A percentile compares a stretch with the other conserved stretches of the same genome.
Evolutionary conservation across 345 rosid species (phyloP).

Genomic region (Populus pruinosa): DNA sequence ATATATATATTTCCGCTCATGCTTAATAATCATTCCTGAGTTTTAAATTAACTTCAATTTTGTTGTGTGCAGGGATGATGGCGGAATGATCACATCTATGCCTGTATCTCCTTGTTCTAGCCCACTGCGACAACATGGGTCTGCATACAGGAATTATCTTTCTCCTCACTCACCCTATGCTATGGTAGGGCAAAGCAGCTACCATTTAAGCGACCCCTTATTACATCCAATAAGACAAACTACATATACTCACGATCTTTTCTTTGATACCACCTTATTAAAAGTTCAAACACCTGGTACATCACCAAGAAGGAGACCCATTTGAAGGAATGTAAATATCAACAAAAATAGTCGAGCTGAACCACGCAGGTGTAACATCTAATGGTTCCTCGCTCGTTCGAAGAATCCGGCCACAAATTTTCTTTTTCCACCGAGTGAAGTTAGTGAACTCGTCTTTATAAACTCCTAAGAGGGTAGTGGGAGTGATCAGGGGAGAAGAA

Average conservation of each 20-base stretch:
- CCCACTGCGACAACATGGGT: constrained; percentile 65
- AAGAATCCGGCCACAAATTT: not conserved
- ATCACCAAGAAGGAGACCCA: constrained; percentile 53
- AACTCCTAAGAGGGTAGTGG: not conserved
- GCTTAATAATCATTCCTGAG: not conserved
- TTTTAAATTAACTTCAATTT: constrained; percentile 8
- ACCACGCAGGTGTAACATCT: not conserved
- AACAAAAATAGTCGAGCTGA: not conserved
- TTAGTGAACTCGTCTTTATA: not conserved
- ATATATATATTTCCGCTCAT: not conserved
- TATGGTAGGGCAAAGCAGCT: constrained; percentile 46
- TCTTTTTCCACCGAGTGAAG: not conserved
- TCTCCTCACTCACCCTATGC: constrained; percentile 73
- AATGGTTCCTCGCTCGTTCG: not conserved
- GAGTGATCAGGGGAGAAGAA: not conserved
- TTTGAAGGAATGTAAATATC: constrained; percentile 41
- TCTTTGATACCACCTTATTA: constrained; percentile 39
- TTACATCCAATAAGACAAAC: constrained; percentile 44
- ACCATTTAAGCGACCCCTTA: constrained; percentile 50
- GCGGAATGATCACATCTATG: constrained; percentile 64
- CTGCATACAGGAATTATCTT: constrained; percentile 57
- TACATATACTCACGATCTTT: constrained; percentile 36
- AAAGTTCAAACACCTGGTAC: constrained; percentile 46
- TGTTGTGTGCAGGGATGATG: constrained; percentile 54
- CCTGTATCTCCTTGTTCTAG: constrained; percentile 94